These are phyloP conservation scores for Aspergillus transmontanensis DNA, from an alignment of 2,329 filamentous ascomycete species.

Conservation along the genomic window DNA sequence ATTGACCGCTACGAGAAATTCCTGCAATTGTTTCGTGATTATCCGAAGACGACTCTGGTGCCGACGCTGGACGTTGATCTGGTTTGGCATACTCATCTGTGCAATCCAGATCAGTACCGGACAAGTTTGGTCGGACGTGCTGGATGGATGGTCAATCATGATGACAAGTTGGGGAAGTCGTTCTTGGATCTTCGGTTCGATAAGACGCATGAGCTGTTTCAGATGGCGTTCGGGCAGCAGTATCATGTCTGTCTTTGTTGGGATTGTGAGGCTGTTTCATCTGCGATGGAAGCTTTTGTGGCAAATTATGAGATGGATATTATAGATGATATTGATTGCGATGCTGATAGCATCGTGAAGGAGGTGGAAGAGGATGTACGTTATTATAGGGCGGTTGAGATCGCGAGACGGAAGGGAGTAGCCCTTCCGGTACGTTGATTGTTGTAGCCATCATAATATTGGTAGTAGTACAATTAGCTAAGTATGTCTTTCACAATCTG, in stretches of 20 bases:
- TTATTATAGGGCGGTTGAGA: background rate
- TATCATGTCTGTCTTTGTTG: conserved; percentile 74
- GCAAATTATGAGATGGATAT: background rate
- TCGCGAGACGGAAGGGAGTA: background rate
- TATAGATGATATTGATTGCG: background rate
- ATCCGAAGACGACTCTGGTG: conserved; percentile 34
- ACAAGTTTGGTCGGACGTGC: conserved; percentile 35
- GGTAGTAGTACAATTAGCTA: background rate
- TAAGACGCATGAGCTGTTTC: conserved; percentile 15
- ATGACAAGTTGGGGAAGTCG: conserved; percentile 73
- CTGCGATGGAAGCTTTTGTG: conserved; percentile 2
- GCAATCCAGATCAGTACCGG: conserved; percentile 39
- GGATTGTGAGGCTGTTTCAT: conserved; percentile 70
- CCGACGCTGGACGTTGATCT: conserved; percentile 40
- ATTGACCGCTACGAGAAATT: conserved; percentile 54
- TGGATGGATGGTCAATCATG: conserved; percentile 68
- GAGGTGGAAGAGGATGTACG: background rate
- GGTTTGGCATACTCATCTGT: conserved; percentile 39
- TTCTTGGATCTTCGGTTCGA: conserved; percentile 64
- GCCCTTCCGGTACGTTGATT: background rate
- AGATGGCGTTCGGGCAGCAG: conserved; percentile 58
- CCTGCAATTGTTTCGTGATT: conserved; percentile 40
- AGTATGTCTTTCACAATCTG: background rate
- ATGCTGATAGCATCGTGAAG: background rate
- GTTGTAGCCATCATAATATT: no score